Base-by-base conservation (phyloP, 805 yeast genomes). In the Candida schatavii region DNA sequence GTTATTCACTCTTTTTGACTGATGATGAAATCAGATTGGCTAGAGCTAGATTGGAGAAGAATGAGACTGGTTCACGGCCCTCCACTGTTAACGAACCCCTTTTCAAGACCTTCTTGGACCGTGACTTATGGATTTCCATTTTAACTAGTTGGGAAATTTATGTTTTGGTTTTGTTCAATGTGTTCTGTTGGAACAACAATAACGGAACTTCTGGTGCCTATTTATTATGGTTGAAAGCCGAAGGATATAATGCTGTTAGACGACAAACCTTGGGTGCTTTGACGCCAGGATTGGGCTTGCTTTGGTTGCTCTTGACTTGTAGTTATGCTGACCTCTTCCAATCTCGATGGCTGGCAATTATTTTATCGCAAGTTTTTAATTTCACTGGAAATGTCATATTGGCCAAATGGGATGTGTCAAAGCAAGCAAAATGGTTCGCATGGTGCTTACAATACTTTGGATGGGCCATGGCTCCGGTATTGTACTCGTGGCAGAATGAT, bases 401-500 rank as follows among this genome's bases (percentile, higher is more conserved):
- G 48, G 80, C 81, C 4, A 72, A 72, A 34, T 81, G 86, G 86
- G 59, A 79, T 47, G 77, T 81, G 22, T 69, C 80, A 0, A 66
- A 66, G 32, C 44, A 66, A n/a, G 79, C 85, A 13, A 79, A 81
- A 57, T 80, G 85, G 85, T 78, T 72, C 64, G 86, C 80, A 0
- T 81, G 76, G 56, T 66, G 79, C 51, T 66, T 75, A 37, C 78
- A 77, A 17, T 81, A 80, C 52, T 77, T 78, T 57, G 76, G 81
- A 11, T 80, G 83, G 73, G 76, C 85, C 14, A 77, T 77, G 56
- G 79, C 84, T 2, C 81, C 85, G 0, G 80, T 80, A 36, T 59
- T 79, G 37, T 77, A 80, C 66, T 72, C 82, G 1, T 72, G 76
- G 67, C 75, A 75, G 42, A 74, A 74, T 50, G 85, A 80, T 58